phyloP scores from a whole-genome alignment of 495 filamentous ascomycete species.

The Aspergillus sparsus region DNA sequence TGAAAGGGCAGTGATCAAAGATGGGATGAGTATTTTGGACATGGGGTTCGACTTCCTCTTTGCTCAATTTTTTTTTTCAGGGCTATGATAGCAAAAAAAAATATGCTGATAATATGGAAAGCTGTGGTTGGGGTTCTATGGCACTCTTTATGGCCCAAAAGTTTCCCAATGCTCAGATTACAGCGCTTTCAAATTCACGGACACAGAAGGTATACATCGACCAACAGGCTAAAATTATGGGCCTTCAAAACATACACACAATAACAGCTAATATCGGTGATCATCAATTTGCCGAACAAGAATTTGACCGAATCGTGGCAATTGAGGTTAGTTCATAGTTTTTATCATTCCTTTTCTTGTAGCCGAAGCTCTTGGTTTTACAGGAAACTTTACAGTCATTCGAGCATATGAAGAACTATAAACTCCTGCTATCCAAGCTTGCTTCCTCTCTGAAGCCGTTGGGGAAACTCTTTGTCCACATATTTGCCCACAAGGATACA shows the following conservation, averaged over 20 bases:
- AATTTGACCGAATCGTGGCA: background rate
- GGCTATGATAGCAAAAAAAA: too few species aligned
- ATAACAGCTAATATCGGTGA: background rate
- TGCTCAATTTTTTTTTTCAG: too few species aligned
- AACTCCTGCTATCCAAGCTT: background rate
- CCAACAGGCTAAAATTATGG: background rate
- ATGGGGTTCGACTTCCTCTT: slow-evolving; percentile 1
- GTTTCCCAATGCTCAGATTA: background rate
- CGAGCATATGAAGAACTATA: slow-evolving; percentile 14
- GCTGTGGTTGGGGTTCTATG: background rate
- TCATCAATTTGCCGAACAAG: background rate
- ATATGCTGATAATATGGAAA: background rate
- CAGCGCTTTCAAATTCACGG: background rate
- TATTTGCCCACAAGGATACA: slow-evolving; percentile 4
- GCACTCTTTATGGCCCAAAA: background rate
- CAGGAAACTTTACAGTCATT: background rate
- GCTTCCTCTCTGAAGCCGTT: background rate
- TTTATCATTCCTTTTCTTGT: too few species aligned
- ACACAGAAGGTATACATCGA: background rate
- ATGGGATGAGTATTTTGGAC: slow-evolving; percentile 11
- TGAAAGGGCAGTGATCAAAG: slow-evolving; percentile 1
- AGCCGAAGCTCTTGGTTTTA: too few species aligned
- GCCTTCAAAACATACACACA: background rate
- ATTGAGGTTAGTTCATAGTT: background rate
- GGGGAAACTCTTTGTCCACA: slow-evolving; percentile 8